Evolutionary conservation across 192 early-diverging fungal species (phyloP).

Genomic region (Coemansia sp.): DNA sequence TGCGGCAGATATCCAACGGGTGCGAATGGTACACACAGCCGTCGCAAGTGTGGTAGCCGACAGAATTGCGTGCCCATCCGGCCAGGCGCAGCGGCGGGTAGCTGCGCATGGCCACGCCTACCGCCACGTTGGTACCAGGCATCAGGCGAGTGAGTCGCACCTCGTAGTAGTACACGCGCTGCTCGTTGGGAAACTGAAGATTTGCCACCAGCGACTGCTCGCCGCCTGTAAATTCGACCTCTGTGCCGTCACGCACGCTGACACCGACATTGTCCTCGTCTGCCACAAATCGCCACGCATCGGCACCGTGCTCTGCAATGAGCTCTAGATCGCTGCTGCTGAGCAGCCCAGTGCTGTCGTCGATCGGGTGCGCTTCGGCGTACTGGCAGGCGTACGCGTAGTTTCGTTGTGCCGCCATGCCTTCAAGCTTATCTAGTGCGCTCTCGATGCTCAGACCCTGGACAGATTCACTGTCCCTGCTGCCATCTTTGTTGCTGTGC

Average conservation of each 20-base stretch:
- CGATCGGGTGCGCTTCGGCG: slow-evolving; percentile 53
- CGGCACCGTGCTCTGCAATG: slow-evolving; percentile 45
- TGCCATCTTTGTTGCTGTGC: slow-evolving; percentile 7
- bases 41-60: slow-evolving; percentile 66
- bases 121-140: slow-evolving; percentile 62
- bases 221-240: slow-evolving; percentile 39
- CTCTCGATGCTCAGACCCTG: slow-evolving; percentile 35
- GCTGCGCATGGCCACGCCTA: slow-evolving; percentile 68
- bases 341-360: slow-evolving; percentile 45
- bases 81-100: slow-evolving; percentile 71
- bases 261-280: slow-evolving; percentile 26
- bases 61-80: slow-evolving; percentile 73
- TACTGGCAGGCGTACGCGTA: slow-evolving; percentile 58
- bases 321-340: slow-evolving; percentile 31
- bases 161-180: slow-evolving; percentile 55
- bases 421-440: slow-evolving; percentile 29
- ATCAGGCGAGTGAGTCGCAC: slow-evolving; percentile 58
- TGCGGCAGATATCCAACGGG: slow-evolving; percentile 56
- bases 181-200: slow-evolving; percentile 54
- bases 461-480: slow-evolving; percentile 23
- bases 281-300: slow-evolving; percentile 45
- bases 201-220: slow-evolving; percentile 48
- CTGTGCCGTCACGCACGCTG: slow-evolving; percentile 28
- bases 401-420: slow-evolving; percentile 34
- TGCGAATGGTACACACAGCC: slow-evolving; percentile 65